These are phyloP conservation scores for Hypericum androsaemum DNA, from an alignment of 345 rosid genomes.

Conservation along the genomic window DNA sequence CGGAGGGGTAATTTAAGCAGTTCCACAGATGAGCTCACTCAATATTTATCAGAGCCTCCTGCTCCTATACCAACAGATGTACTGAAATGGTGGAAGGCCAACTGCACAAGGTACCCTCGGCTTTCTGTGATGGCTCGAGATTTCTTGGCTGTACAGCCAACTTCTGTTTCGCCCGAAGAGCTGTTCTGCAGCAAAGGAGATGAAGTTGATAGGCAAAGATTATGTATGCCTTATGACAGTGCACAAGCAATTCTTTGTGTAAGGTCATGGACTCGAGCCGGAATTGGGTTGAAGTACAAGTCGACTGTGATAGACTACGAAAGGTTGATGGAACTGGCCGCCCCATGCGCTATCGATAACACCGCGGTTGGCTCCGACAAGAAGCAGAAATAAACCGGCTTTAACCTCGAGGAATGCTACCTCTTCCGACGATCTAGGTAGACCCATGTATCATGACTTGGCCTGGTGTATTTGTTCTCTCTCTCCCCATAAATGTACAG, in stretches of 20 bases:
- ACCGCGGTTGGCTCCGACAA: conserved; percentile 34
- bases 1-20: conserved; percentile 66
- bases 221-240: conserved; percentile 65
- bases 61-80: conserved; percentile 81
- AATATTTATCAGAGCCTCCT: conserved; percentile 78
- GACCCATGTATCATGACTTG: no score
- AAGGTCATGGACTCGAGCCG: conserved; percentile 74
- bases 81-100: conserved; percentile 90
- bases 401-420: background rate
- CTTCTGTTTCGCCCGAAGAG: conserved; percentile 71
- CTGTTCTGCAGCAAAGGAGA: conserved; percentile 65
- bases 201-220: conserved; percentile 56
- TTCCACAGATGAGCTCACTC: conserved; percentile 76
- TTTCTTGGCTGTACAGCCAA: conserved; percentile 73
- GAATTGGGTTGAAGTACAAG: conserved; percentile 63
- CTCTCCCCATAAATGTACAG: no score
- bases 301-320: conserved; percentile 71
- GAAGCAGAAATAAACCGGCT: conserved; percentile 32
- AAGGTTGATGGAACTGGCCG: conserved; percentile 72
- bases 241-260: conserved; percentile 64
- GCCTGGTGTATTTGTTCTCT: no score
- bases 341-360: conserved; percentile 29
- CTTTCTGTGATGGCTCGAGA: conserved; percentile 86
- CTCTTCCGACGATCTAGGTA: no score
- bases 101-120: conserved; percentile 72